Percentiles rank a stretch among this genome's conserved stretches.
These are phyloP conservation scores for Chenopodium quinoa DNA, from an alignment of 148 eudicot genomes.

Conservation along the genomic window DNA sequence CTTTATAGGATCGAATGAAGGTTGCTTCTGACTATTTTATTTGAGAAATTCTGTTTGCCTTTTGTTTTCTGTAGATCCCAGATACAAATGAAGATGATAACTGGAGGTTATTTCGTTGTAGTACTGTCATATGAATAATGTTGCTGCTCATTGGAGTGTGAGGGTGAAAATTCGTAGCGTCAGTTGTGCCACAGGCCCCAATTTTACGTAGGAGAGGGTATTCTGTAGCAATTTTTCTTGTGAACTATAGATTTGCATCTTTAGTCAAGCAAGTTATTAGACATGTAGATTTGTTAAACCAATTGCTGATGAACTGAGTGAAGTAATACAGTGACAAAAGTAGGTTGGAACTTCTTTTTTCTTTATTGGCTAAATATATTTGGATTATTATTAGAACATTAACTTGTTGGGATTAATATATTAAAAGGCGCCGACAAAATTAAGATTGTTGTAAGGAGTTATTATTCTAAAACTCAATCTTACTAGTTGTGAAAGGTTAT, in stretches of 20 bases:
- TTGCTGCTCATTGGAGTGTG: not conserved
- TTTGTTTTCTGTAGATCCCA: slow-evolving; percentile 19
- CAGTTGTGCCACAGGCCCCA: too few species aligned
- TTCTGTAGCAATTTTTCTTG: not conserved
- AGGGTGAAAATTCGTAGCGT: not conserved
- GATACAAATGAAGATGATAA: not conserved
- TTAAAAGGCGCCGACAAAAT: too few species aligned
- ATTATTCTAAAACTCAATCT: too few species aligned
- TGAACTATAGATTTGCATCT: not conserved
- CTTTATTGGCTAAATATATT: too few species aligned
- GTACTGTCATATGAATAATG: not conserved
- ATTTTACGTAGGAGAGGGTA: not conserved
- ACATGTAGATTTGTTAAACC: too few species aligned
- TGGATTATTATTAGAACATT: too few species aligned
- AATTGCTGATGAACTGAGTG: too few species aligned
- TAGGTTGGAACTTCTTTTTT: not conserved
- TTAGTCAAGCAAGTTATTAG: too few species aligned
- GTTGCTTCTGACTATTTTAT: slow-evolving; percentile 2
- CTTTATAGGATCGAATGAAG: not conserved
- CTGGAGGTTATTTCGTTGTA: not conserved
- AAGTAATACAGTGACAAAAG: not conserved
- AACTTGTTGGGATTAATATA: not conserved
- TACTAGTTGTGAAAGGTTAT: too few species aligned
- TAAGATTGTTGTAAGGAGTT: too few species aligned
- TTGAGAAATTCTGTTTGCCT: slow-evolving; percentile 12